Conservation (phyloP, 805 yeast genomes). For the Soucietia sequanensis region DNA sequence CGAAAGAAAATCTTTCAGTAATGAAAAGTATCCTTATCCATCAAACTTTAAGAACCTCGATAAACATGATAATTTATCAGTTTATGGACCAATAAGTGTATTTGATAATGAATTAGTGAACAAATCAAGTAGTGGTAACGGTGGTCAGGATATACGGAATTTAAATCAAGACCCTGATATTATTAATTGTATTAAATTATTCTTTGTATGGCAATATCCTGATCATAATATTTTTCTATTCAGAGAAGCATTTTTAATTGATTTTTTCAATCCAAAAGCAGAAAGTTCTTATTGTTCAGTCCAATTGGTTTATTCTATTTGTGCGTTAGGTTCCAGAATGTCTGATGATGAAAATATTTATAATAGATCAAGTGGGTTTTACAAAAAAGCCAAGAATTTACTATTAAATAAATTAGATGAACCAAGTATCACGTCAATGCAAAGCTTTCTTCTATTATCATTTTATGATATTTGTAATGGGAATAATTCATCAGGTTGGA, state of each 20-base stretch:
- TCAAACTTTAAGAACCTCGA: slow-evolving; percentile 5
- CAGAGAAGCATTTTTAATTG: slow-evolving; percentile 59
- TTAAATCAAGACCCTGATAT: slow-evolving; percentile 35
- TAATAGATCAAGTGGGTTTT: slow-evolving; percentile 42
- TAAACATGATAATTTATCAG: slow-evolving; percentile 28
- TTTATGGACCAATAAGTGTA: slow-evolving; percentile 47
- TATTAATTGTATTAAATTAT: slow-evolving; percentile 38
- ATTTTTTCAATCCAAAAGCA: slow-evolving; percentile 56
- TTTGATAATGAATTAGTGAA: slow-evolving; percentile 31
- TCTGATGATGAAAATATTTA: slow-evolving; percentile 43
- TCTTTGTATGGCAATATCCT: slow-evolving; percentile 66
- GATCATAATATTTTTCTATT: slow-evolving; percentile 62
- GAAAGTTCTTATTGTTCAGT: slow-evolving; percentile 54
- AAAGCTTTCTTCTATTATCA: slow-evolving; percentile 56
- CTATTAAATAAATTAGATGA: slow-evolving; percentile 43
- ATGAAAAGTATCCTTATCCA: slow-evolving; percentile 5
- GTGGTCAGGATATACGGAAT: slow-evolving; percentile 16
- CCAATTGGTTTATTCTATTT: slow-evolving; percentile 52
- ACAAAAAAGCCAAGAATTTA: slow-evolving; percentile 44
- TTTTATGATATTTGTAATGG: slow-evolving; percentile 64
- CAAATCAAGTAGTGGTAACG: slow-evolving; percentile 10
- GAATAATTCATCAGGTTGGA: slow-evolving; percentile 58
- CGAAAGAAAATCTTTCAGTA: slow-evolving; percentile 4
- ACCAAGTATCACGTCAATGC: slow-evolving; percentile 55
- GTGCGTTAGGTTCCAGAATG: slow-evolving; percentile 58